Percentiles rank a stretch among this genome's conserved stretches.
These are phyloP conservation scores for Naumovozyma castellii DNA, from an alignment of 805 yeast genomes.

Conservation along the genomic window DNA sequence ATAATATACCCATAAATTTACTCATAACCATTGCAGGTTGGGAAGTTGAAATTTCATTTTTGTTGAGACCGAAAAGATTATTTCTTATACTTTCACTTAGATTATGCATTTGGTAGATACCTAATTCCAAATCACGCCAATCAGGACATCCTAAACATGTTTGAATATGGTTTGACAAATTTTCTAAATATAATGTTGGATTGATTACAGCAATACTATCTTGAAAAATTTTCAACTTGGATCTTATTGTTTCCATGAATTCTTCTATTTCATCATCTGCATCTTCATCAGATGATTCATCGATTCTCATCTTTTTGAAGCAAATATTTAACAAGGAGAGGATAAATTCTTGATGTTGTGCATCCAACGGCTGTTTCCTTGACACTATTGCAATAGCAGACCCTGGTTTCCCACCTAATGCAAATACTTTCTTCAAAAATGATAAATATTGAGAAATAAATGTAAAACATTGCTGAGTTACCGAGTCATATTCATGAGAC, in stretches of 20 bases:
- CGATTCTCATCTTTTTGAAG: constrained; percentile 70
- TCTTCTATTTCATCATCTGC: constrained; percentile 69
- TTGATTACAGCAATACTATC: constrained; percentile 63
- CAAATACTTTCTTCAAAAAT: constrained; percentile 49
- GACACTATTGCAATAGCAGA: constrained; percentile 32
- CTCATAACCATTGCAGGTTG: constrained; percentile 47
- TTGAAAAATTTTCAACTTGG: constrained; percentile 66
- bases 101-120: constrained; percentile 70
- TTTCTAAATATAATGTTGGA: constrained; percentile 52
- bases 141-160: constrained; percentile 34
- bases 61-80: constrained; percentile 62
- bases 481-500: constrained; percentile 80
- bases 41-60: constrained; percentile 53
- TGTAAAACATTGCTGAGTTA: constrained; percentile 73
- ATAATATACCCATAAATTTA: constrained; percentile 22
- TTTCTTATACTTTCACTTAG: constrained; percentile 73
- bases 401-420: constrained; percentile 32
- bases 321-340: constrained; percentile 57
- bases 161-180: constrained; percentile 46
- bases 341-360: constrained; percentile 42
- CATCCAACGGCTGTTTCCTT: constrained; percentile 27
- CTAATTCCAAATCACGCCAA: constrained; percentile 84
- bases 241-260: constrained; percentile 64
- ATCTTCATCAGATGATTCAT: constrained; percentile 62
- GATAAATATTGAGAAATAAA: constrained; percentile 67